phyloP scores from a whole-genome alignment of 75 land plant species.

The Adiantum capillusveneris region DNA sequence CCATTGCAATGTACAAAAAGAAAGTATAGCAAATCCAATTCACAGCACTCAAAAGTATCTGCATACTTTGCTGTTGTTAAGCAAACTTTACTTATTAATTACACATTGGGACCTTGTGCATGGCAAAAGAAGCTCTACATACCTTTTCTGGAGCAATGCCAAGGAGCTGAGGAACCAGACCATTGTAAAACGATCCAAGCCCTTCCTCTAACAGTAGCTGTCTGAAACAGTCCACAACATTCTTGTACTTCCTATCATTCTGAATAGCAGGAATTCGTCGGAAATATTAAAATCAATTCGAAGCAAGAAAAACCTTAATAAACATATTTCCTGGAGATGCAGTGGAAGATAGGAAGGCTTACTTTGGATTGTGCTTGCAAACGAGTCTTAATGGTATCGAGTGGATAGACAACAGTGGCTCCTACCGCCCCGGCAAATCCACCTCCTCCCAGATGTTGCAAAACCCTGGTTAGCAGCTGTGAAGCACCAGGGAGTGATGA shows the following conservation, averaged over 20 bases:
- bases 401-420: conserved; percentile 29
- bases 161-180: conserved; percentile 29
- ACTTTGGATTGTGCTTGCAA: conserved; percentile 28
- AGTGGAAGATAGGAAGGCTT: background rate
- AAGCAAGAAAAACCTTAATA: background rate
- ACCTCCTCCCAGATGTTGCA: conserved; percentile 32
- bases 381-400: conserved; percentile 37
- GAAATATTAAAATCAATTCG: conserved; percentile 1
- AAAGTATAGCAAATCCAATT: too few relatives aligned
- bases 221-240: conserved; percentile 26
- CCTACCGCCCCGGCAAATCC: conserved; percentile 35
- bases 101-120: too few relatives aligned
- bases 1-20: too few relatives aligned
- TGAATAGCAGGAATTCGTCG: too few relatives aligned
- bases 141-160: conserved; percentile 44
- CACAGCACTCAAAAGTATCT: too few relatives aligned
- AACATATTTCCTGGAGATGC: too few relatives aligned
- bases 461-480: conserved; percentile 11
- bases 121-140: background rate
- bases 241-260: conserved; percentile 15
- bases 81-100: too few relatives aligned
- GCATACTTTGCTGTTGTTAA: too few relatives aligned
- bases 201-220: conserved; percentile 28
- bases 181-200: conserved; percentile 23
- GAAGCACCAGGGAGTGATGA: background rate